phyloP scores from a whole-genome alignment of 495 filamentous ascomycete genomes.

The Xanthoparmelia taractica region DNA sequence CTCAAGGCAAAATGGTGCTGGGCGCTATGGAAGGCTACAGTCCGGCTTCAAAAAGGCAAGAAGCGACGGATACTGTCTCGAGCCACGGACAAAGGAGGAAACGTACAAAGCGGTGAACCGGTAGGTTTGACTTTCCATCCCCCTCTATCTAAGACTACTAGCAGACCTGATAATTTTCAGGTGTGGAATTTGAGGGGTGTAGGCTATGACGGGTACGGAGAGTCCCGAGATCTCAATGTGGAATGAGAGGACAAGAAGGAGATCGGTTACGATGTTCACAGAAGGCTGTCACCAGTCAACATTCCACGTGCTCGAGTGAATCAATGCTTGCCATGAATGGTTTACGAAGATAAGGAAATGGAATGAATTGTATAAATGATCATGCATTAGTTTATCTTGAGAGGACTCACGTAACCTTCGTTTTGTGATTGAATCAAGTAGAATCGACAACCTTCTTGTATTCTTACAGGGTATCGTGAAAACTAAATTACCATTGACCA shows the following conservation, averaged over 20 bases:
- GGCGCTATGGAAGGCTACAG: constrained; percentile 39
- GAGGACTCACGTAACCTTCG: too few relatives aligned
- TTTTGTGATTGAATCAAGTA: too few relatives aligned
- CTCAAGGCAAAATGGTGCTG: constrained; percentile 41
- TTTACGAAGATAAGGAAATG: too few relatives aligned
- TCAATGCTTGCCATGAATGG: too few relatives aligned
- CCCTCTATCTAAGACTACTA: not conserved
- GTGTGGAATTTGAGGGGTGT: constrained; percentile 55
- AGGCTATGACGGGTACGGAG: constrained; percentile 54
- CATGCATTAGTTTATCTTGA: too few relatives aligned
- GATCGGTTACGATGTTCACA: not conserved
- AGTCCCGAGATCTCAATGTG: constrained; percentile 40
- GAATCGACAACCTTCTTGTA: too few relatives aligned
- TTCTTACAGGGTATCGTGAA: too few relatives aligned
- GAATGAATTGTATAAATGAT: too few relatives aligned
- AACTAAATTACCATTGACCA: too few relatives aligned
- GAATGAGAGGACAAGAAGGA: not conserved
- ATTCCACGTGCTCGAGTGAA: too few relatives aligned
- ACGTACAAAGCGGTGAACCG: constrained; percentile 40
- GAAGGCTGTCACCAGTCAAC: not conserved
- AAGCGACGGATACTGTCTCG: constrained; percentile 43
- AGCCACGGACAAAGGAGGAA: constrained; percentile 45
- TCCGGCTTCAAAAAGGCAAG: constrained; percentile 30
- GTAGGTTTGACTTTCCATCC: constrained; percentile 9
- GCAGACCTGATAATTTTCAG: not conserved